A percentile compares a stretch with the other conserved stretches of the same genome.
Conservation (phyloP, 2,329 filamentous ascomycete genomes). For the Eutypella sp. region DNA sequence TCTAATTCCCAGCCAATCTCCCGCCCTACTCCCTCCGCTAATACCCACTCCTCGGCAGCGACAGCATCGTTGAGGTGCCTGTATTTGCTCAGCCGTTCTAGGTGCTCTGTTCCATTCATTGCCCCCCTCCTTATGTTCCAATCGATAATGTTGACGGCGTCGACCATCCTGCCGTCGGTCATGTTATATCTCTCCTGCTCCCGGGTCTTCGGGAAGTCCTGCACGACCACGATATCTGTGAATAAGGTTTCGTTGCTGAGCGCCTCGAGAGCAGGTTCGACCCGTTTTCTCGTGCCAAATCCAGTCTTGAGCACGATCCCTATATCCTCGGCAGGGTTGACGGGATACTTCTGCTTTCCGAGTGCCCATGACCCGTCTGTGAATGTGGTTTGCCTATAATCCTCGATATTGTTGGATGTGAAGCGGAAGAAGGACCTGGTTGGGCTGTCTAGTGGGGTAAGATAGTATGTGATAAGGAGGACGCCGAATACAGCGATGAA, state of each 20-base stretch:
- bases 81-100: constrained; percentile 28
- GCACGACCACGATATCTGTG: constrained; percentile 43
- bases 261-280: constrained; percentile 42
- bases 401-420: constrained; percentile 20
- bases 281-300: constrained; percentile 46
- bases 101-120: constrained; percentile 20
- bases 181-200: constrained; percentile 18
- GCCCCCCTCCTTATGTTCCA: constrained; percentile 26
- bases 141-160: constrained; percentile 26
- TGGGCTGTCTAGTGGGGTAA: constrained; percentile 24
- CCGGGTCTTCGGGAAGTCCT: constrained; percentile 39
- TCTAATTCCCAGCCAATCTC: constrained; percentile 30
- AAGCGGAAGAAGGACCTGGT: constrained; percentile 25
- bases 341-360: constrained; percentile 32
- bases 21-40: constrained; percentile 26
- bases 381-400: constrained; percentile 24
- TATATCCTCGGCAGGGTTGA: constrained; percentile 42
- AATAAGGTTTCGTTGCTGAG: constrained; percentile 35
- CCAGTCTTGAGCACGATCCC: constrained; percentile 52
- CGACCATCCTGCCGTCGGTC: constrained; percentile 22
- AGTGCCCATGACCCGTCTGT: constrained; percentile 39
- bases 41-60: constrained; percentile 27
- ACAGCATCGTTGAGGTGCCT: constrained; percentile 25
- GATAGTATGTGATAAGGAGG: constrained; percentile 23
- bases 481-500: constrained; percentile 15